A percentile compares a stretch with the other conserved stretches of the same genome.
Evolutionary conservation across 2,329 filamentous ascomycete species (phyloP).

Genomic region (Colletotrichum sp.): DNA sequence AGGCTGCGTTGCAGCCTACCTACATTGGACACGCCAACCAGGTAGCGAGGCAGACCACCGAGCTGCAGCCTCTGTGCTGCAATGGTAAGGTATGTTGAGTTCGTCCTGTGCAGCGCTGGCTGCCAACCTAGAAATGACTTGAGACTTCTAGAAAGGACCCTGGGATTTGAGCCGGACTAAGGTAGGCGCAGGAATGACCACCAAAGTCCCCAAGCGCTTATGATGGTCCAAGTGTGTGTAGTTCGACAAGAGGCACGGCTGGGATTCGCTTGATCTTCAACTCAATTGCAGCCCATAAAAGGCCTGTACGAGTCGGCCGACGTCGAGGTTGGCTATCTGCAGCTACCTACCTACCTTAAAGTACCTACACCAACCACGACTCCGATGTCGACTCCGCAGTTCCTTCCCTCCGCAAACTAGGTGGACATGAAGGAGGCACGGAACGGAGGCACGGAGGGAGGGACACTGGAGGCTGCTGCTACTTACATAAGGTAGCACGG

Average conservation of each 20-base stretch:
- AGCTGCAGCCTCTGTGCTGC: not conserved
- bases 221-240: not conserved
- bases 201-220: not conserved
- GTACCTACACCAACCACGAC: not conserved
- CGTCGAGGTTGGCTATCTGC: not conserved
- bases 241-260: not conserved
- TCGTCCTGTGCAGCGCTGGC: not conserved
- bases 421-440: not conserved
- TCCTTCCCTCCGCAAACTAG: slow-evolving; percentile 2
- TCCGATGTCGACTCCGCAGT: not conserved
- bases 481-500: no score
- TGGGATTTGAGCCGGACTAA: not conserved
- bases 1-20: not conserved
- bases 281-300: not conserved
- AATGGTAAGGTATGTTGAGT: not conserved
- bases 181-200: not conserved
- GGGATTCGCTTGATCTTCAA: not conserved
- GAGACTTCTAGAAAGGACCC: slow-evolving; percentile 8
- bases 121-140: not conserved
- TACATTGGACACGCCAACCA: not conserved
- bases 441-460: no score
- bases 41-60: not conserved
- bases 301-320: not conserved
- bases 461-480: not conserved
- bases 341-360: not conserved